Evolutionary conservation across 2,329 filamentous ascomycete species (phyloP), one percentile per base, ranked within the genome.

Genomic region (Dactylellina drechsleri): DNA sequence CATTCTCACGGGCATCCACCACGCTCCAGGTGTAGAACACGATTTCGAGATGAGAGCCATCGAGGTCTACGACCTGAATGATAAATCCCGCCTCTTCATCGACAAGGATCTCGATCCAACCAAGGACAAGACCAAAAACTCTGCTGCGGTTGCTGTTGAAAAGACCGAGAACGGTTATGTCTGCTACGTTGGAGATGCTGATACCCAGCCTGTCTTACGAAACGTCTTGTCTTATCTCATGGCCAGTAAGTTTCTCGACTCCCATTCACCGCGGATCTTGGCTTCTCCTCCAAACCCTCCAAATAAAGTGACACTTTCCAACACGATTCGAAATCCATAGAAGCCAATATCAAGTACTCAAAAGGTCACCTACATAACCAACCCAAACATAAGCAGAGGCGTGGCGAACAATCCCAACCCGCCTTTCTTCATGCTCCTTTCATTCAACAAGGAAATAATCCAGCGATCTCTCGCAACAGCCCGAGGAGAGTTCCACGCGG

Each of bases 1-100:
- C 28, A 18, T 47, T 15, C 13, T 74, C 23, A 26, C 31, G 2
- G 43, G 56, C 6, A 61, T 74, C 50, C 49, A 62, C n/a, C 41
- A 40, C 49, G 13, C 16, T 18, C 13, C 28, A 0, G 57, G 31
- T 16, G 41, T 74, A 12, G 41, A 58, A 1, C 13, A 26, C 4
- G 56, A 67, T 5, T 50, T 67, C 1, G 16, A 66, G 16, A 74
- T 67, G 50, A 13, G 36, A 2, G 70, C 70, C 8, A 43, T 61
- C 15, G 36, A 62, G 2, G 7, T 74, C 0, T 41, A 28, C 15
- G 53, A 62, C n/a, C 26, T 67, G 0, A 50, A 67, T 0, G 70
- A 62, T 31, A 18, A 26, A 3, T 66, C 62, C 2, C 70, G 70
- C 20, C 56, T 74, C 18, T 67, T 66, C 57, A 64, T 74, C 5